Evolutionary conservation across 805 yeast genomes (phyloP), one percentile per base, ranked within the genome.

Genomic region (Saccharomycopsis capsularis): DNA sequence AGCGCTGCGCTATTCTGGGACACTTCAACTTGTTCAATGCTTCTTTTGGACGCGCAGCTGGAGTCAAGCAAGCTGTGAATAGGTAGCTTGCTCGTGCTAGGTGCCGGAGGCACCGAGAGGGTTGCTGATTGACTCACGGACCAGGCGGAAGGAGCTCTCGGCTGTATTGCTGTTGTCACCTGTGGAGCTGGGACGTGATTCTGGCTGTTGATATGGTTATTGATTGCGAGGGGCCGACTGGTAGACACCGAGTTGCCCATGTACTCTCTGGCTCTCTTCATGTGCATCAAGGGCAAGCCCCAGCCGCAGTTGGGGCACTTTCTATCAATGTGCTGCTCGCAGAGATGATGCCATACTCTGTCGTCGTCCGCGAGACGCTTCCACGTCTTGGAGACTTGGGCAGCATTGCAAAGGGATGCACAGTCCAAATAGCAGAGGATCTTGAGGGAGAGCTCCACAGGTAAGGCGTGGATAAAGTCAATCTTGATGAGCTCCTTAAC

Each of bases 261-360:
- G 22, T 27, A 27, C 59, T 79, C 79, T 53, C 85, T 66, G 1
- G 82, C 83, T 47, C 84, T 72, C 62, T 82, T 85, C 80, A 89
- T 87, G 60, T 89, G 96, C 79, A 93, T 77, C 52, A 93, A 68
- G 2, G 99, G 99, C 55, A 93, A 72, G 3, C 99, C 99, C 99
- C 99, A 93, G 15, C 99, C 99, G 68, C 99, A 93, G 61, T 87
- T 87, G 36, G 96, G 95, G 68, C 99, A 93, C 65, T 93, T 93
- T 52, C 95, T 75, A 67, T 93, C 99, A 48, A 93, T 93, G 65
- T 93, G 99, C 67, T 93, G 99, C 63, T 89, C 96, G 62, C 99
- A 93, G 89, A 93, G 83, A 57, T 91, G 90, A 63, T 91, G 93
- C 99, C 99, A 93, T 2, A 93, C 97, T 44, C 95, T 69, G 61